These are phyloP conservation scores for Sisymbrium irio DNA, from an alignment of 345 rosid genomes.

Conservation along the genomic window DNA sequence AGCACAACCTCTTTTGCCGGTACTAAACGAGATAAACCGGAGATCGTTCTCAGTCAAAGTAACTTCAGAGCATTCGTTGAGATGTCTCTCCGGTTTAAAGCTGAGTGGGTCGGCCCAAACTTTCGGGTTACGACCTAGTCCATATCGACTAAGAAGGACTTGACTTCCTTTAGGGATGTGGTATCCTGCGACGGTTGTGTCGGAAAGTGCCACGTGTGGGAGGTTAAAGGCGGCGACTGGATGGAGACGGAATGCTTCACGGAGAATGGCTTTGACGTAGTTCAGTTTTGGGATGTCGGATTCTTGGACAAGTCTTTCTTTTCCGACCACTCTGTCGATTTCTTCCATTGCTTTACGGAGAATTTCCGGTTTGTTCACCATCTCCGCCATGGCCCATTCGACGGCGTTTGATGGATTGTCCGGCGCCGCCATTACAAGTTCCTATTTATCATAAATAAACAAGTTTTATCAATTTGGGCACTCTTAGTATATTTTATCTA, in stretches of 20 bases:
- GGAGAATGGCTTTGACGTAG: slow-evolving; percentile 38
- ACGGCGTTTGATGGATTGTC: slow-evolving; percentile 44
- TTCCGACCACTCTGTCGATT: slow-evolving; percentile 38
- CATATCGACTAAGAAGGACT: slow-evolving; percentile 35
- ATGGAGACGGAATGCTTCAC: slow-evolving; percentile 41
- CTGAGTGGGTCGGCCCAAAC: slow-evolving; percentile 39
- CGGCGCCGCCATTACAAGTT: slow-evolving; percentile 40
- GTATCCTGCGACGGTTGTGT: slow-evolving; percentile 40
- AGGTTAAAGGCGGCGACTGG: slow-evolving; percentile 42
- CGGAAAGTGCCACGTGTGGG: slow-evolving; percentile 40
- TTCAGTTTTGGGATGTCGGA: slow-evolving; percentile 38
- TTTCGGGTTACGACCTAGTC: slow-evolving; percentile 40
- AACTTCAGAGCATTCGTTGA: slow-evolving; percentile 38
- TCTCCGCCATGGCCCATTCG: slow-evolving; percentile 42
- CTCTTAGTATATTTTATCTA: too few relatives aligned
- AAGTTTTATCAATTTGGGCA: not conserved
- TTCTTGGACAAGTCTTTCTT: slow-evolving; percentile 41
- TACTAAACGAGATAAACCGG: slow-evolving; percentile 52
- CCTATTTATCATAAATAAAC: slow-evolving; percentile 20
- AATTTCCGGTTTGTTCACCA: slow-evolving; percentile 38
- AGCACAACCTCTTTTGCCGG: slow-evolving; percentile 46
- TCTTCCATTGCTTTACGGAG: slow-evolving; percentile 38
- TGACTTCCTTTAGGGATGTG: slow-evolving; percentile 41
- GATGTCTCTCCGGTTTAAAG: slow-evolving; percentile 42
- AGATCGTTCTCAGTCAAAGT: slow-evolving; percentile 42